Evolutionary conservation across 768 basidiomycete genomes (phyloP).

Genomic region (Lactifluus echinatus): DNA sequence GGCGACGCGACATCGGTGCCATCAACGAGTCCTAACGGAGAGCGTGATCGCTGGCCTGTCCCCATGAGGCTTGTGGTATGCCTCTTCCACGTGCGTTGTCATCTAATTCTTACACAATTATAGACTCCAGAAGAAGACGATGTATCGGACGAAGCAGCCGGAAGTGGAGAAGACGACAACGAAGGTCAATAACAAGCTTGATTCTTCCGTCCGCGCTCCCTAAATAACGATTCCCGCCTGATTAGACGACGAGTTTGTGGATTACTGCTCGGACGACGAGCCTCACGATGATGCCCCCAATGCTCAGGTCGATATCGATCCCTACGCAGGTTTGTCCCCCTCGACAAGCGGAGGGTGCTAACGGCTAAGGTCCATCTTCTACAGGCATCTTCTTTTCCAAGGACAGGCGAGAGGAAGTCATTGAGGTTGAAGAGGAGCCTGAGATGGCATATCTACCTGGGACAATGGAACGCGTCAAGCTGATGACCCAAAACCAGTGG

Average conservation of each 20-base stretch:
- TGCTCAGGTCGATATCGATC: conserved; percentile 59
- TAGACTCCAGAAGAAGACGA: conserved; percentile 57
- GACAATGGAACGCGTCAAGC: conserved; percentile 40
- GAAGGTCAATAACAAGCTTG: conserved; percentile 31
- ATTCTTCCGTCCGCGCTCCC: not conserved
- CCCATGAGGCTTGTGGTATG: conserved; percentile 15
- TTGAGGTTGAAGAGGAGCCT: conserved; percentile 80
- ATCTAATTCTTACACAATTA: not conserved
- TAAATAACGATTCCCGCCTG: not conserved
- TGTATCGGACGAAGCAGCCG: conserved; percentile 41
- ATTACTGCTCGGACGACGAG: conserved; percentile 80
- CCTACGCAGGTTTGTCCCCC: conserved; percentile 65
- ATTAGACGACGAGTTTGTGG: conserved; percentile 50
- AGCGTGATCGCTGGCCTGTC: not conserved
- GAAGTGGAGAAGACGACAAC: conserved; percentile 44
- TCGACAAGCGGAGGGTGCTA: not conserved
- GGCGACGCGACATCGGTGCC: conserved; percentile 30
- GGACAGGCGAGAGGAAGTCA: conserved; percentile 84
- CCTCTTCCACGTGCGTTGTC: not conserved
- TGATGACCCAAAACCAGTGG: conserved; percentile 89
- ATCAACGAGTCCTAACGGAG: conserved; percentile 6
- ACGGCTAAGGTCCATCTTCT: conserved; percentile 4
- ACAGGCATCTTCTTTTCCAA: conserved; percentile 92
- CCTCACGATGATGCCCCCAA: conserved; percentile 33
- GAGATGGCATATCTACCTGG: conserved; percentile 39